Evolutionary conservation across 768 basidiomycete species (phyloP).

Genomic region (Pleurotus salmoneostramineus): DNA sequence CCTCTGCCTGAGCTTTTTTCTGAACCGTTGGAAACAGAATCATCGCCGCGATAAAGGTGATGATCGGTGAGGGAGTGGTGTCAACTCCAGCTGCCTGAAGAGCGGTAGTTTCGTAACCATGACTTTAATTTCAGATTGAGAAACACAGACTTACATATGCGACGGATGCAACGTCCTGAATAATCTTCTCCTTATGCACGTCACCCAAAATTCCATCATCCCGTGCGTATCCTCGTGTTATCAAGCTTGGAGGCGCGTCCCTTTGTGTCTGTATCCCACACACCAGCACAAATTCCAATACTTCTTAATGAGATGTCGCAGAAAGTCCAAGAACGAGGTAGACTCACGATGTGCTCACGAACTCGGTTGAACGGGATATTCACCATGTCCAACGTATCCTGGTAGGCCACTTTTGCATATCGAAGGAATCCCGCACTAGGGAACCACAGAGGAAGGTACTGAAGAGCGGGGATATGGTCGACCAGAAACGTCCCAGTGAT

Average conservation of each 20-base stretch:
- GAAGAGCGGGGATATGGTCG: slow-evolving; percentile 26
- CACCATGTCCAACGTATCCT: neutral
- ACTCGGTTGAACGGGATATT: slow-evolving; percentile 14
- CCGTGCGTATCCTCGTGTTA: too few species aligned
- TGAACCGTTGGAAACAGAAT: slow-evolving; percentile 22
- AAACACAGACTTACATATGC: too few species aligned
- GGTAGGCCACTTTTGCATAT: slow-evolving; percentile 17
- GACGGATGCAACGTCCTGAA: too few species aligned
- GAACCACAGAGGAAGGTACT: slow-evolving; percentile 30
- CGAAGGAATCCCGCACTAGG: slow-evolving; percentile 31
- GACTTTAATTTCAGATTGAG: neutral
- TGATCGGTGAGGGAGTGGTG: slow-evolving; percentile 20
- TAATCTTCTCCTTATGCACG: too few species aligned
- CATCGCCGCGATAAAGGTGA: slow-evolving; percentile 24
- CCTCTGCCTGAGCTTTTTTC: slow-evolving; percentile 23
- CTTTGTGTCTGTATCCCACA: too few species aligned
- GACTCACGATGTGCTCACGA: slow-evolving; percentile 17
- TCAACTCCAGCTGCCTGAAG: slow-evolving; percentile 20
- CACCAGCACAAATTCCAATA: too few species aligned
- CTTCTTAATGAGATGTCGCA: too few species aligned
- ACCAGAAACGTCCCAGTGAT: slow-evolving; percentile 27
- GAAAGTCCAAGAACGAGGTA: neutral
- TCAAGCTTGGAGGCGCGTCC: too few species aligned
- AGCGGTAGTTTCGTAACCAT: neutral
- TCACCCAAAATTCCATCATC: too few species aligned